Evolutionary conservation across 306 rosid genomes (phyloP), one percentile per base, ranked within the genome.

Genomic region (Quercus agrifolia): DNA sequence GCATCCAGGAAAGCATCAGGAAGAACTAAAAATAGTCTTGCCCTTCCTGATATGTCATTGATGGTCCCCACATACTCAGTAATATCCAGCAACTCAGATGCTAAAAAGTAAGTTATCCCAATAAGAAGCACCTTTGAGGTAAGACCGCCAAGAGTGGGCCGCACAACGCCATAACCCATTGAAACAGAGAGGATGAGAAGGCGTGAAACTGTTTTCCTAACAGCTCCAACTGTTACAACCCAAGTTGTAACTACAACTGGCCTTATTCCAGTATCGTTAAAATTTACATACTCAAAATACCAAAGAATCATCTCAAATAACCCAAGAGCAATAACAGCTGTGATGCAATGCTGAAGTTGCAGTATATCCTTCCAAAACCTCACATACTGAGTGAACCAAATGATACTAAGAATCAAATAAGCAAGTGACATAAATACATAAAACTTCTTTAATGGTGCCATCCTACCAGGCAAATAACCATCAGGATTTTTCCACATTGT

Each of bases 141-240:
- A 80, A 95, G 94, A 78, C 99, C 98, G 74, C 99, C 99, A 64
- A 95, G 94, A 56, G 99, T 95, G 44, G 99, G 97, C 78, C 99
- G 87, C 83, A 95, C 97, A 74, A 95, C 99, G 46, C 99, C 98
- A 84, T 95, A 95, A 72, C 99, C 99, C 99, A 95, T 95, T 30
- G 98, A 87, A 83, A 95, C 93, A 56, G 86, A 86, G 67, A 92
- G 97, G 59, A 95, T 89, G 76, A 95, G 97, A 75, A 95, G 88
- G 1, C 97, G 91, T 52, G 94, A 85, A 76, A 95, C 67, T 58
- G 97, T 81, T 90, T 92, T 92, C 77, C 97, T 89, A 57, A 91
- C 80, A 77, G 94, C 92, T 79, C 94, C 98, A 74, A 95, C 72
- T 2, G 97, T 95, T 78, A 95, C 98, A 79, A 95, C 99, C 92